A percentile compares a stretch with the other conserved stretches of the same genome.
phyloP scores from a whole-genome alignment of 1,284 basidiomycete genomes.

The Chiua sp. region DNA sequence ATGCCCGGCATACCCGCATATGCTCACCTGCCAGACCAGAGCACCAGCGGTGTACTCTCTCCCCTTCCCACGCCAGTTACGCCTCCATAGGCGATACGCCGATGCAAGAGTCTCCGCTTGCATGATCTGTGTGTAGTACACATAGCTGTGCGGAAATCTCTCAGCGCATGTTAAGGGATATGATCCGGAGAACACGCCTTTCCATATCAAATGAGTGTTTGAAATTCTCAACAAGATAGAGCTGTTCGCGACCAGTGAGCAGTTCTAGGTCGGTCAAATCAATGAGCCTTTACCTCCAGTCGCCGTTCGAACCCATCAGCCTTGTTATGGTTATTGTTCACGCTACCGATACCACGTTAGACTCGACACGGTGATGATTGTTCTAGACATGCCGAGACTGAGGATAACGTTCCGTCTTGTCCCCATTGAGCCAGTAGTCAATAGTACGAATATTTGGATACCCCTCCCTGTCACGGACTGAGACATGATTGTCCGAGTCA shows the following conservation, averaged over 20 bases:
- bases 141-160: slow-evolving; percentile 51
- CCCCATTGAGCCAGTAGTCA: slow-evolving; percentile 80
- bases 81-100: slow-evolving; percentile 79
- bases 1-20: background rate
- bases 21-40: slow-evolving; percentile 76
- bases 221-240: slow-evolving; percentile 91
- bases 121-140: slow-evolving; percentile 85
- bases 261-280: slow-evolving; percentile 1
- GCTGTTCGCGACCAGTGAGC: slow-evolving; percentile 41
- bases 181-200: slow-evolving; percentile 47
- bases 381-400: slow-evolving; percentile 75
- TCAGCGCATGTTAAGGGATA: slow-evolving; percentile 6
- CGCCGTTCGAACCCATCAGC: slow-evolving; percentile 87
- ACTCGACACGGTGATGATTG: slow-evolving; percentile 14
- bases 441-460: slow-evolving; percentile 87
- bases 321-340: slow-evolving; percentile 87
- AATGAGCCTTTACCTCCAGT: slow-evolving; percentile 60
- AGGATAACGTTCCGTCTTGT: slow-evolving; percentile 75
- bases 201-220: slow-evolving; percentile 89
- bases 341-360: slow-evolving; percentile 44
- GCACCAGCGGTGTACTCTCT: slow-evolving; percentile 78
- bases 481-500: background rate
- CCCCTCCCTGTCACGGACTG: slow-evolving; percentile 61
- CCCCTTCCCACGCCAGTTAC: slow-evolving; percentile 77
- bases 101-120: slow-evolving; percentile 80